Base-by-base conservation (phyloP, 2,329 filamentous ascomycete genomes). In the Fusarium bulbicola region DNA sequence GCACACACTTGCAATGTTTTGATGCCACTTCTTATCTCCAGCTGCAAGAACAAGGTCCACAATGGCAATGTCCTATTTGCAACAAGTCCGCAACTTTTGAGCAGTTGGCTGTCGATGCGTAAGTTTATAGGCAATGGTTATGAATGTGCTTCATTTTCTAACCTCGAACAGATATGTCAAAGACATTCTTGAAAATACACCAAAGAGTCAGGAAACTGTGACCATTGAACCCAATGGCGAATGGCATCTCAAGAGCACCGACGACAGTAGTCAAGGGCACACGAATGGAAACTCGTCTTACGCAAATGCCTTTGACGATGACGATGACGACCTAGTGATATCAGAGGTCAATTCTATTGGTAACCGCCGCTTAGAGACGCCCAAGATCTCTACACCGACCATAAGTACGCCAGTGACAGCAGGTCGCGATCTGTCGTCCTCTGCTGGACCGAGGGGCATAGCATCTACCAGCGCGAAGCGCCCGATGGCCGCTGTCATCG, bases 21-120 rank as follows among this genome's bases (percentile, higher is more conserved):
- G 96, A 99, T 81, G 95, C 93, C 7, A 92, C 90, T 7, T 97
- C 94, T 5, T 99, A 98, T 80, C 87, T 99, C 26, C 94, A 97
- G 77, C 84, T 99, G 34, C 95, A 98, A 80, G 95, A 98, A 80
- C 96, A 99, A 84, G 95, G 94, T 0, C 96, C 96, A 1, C 97
- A 96, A 24, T 99, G 96, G 96, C 87, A 91, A n/a, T 99, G 96
- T 78, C 96, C 96, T 1, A 92, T 98, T 28, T 99, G 96, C 85
- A 95, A 92, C 82, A 97, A 95, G 78, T 83, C 89, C 1, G 92
- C 95, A 4, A 90, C 91, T 1, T 99, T 94, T 81, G 92, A 95
- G 57, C 91, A 89, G 53, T 84, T 99, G 30, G 94, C 94, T 16
- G 90, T 98, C 36, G 96, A 99, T 76, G 93, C 96, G 90, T 96